These are phyloP conservation scores for Paraglomus occultum DNA, from an alignment of 192 early-diverging fungal species.

Conservation along the genomic window DNA sequence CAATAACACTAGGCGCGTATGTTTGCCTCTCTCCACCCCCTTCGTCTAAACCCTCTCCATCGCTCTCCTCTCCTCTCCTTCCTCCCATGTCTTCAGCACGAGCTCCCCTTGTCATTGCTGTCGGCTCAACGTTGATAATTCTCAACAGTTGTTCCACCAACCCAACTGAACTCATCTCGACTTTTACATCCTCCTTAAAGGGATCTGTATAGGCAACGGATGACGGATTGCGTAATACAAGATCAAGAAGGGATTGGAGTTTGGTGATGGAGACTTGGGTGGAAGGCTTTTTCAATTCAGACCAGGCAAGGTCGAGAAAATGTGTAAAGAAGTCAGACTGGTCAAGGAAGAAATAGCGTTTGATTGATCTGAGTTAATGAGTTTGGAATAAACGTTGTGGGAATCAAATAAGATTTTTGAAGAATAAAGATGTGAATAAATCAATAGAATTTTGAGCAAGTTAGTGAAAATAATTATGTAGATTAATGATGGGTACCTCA, in stretches of 20 bases:
- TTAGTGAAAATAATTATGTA: neutral
- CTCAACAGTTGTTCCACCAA: conserved; percentile 71
- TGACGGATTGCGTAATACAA: conserved; percentile 84
- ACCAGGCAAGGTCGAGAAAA: conserved; percentile 86
- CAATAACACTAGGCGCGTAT: conserved; percentile 13
- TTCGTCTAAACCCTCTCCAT: conserved; percentile 33
- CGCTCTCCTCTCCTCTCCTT: conserved; percentile 28
- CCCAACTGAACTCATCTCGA: conserved; percentile 59
- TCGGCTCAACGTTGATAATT: conserved; percentile 60
- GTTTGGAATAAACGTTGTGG: neutral
- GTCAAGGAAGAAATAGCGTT: conserved; percentile 90
- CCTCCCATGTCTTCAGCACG: conserved; percentile 10
- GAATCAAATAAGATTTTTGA: neutral
- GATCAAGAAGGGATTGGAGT: conserved; percentile 83
- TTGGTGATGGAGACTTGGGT: conserved; percentile 66
- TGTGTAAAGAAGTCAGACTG: conserved; percentile 92
- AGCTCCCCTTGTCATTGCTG: conserved; percentile 5
- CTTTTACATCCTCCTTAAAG: conserved; percentile 84
- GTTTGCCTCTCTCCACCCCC: conserved; percentile 21
- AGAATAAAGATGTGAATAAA: neutral
- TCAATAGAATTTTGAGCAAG: neutral
- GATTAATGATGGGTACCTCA: conserved; percentile 45
- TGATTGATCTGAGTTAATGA: conserved; percentile 66
- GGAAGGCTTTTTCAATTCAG: conserved; percentile 72
- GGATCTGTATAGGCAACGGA: conserved; percentile 75